Conservation (phyloP, 2,329 filamentous ascomycete genomes). For the Talaromyces sp. region DNA sequence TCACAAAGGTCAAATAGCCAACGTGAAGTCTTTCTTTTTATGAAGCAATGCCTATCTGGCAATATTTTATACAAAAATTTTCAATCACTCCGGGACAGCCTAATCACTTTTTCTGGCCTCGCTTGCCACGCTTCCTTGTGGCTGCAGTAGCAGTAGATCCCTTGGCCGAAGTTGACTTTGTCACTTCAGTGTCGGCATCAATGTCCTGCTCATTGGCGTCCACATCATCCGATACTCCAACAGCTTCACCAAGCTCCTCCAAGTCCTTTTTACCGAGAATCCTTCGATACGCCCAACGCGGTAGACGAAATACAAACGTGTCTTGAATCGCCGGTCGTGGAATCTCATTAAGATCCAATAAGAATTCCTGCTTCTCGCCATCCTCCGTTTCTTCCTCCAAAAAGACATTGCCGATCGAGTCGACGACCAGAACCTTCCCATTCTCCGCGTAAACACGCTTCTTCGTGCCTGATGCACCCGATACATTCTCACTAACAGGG, state of each 20-base stretch:
- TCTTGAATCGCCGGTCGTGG: constrained; percentile 71
- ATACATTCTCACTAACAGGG: constrained; percentile 48
- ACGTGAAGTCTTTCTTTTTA: neutral
- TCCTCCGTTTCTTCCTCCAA: constrained; percentile 90
- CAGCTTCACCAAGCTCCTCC: neutral
- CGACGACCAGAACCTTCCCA: constrained; percentile 89
- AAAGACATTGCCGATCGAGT: constrained; percentile 87
- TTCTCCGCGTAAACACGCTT: constrained; percentile 91
- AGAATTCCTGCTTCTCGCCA: constrained; percentile 74
- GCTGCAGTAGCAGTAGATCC: neutral
- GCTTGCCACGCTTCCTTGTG: constrained; percentile 15
- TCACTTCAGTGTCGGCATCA: neutral
- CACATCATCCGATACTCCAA: constrained; percentile 6
- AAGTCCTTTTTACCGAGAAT: neutral
- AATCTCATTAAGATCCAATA: constrained; percentile 87
- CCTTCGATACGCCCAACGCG: constrained; percentile 64
- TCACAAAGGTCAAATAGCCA: neutral
- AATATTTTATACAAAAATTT: neutral
- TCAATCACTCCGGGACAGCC: too few relatives aligned
- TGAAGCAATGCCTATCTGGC: neutral
- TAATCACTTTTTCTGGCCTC: constrained; percentile 6
- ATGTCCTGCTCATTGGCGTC: neutral
- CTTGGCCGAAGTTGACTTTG: constrained; percentile 1
- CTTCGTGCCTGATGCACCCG: constrained; percentile 60
- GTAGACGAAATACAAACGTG: constrained; percentile 77